Evolutionary conservation across 495 filamentous ascomycete genomes (phyloP).

Genomic region (Chaetomium fimeti): DNA sequence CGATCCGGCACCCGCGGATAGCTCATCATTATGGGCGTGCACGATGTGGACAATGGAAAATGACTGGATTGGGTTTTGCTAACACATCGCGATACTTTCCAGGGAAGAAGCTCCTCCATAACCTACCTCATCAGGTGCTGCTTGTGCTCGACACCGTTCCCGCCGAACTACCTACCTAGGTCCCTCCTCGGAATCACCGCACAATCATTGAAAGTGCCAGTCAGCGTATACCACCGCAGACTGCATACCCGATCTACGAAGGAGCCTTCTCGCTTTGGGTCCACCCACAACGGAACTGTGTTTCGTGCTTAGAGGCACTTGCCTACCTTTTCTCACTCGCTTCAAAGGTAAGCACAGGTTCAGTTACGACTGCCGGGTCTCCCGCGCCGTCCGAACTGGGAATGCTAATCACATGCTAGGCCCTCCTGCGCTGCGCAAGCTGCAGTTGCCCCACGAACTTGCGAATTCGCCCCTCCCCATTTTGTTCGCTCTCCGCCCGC

Average conservation of each 20-base stretch:
- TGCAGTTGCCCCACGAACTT: conserved; percentile 9
- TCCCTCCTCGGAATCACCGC: not conserved
- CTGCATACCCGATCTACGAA: not conserved
- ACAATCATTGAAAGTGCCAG: not conserved
- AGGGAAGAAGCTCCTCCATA: not conserved
- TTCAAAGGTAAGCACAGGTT: not conserved
- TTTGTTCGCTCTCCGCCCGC: conserved; percentile 17
- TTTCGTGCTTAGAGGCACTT: conserved; percentile 21
- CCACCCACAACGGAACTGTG: conserved; percentile 16
- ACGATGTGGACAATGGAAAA: not conserved
- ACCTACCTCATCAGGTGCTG: not conserved
- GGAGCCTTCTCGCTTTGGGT: not conserved
- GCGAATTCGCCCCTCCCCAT: conserved; percentile 11
- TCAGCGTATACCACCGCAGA: not conserved
- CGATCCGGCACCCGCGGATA: not conserved
- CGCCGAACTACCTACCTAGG: no score
- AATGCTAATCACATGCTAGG: not conserved
- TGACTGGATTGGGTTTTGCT: not conserved
- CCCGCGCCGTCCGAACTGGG: not conserved
- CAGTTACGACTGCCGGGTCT: not conserved
- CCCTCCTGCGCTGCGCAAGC: not conserved
- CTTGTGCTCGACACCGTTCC: not conserved
- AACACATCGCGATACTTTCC: not conserved
- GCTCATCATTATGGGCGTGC: not conserved
- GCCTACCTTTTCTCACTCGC: conserved; percentile 13